Evolutionary conservation across 192 early-diverging fungal species (phyloP), one percentile per base, ranked within the genome.

Genomic region (Rhizoclosmatium sp.): DNA sequence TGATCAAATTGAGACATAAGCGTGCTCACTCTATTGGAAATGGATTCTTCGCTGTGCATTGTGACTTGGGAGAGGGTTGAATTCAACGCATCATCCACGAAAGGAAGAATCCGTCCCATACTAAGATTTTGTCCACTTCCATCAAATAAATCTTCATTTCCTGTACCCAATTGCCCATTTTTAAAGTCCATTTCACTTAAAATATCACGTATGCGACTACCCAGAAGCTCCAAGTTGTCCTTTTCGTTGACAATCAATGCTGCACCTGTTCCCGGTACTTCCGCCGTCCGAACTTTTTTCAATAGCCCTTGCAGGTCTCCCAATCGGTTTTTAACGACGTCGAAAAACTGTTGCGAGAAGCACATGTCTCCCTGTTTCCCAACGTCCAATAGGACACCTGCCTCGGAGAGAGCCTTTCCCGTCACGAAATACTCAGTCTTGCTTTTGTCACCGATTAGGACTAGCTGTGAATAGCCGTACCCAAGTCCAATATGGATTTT

Each of bases 401-500:
- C 39, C 5, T 69, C 40, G 21, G 7, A 14, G 4, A 80, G 19
- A n/a, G 72, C 73, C n/a, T 49, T 9, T 40, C 79, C 79, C 3
- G 79, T 49, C 9, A 80, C 42, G 31, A 80, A 80, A 48, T 75
- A 80, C 51, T 80, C 79, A 10, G 9, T 9, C 60, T 41, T 49
- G n/a, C n/a, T 51, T 39, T 60, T n/a, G 7, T 31, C 48, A 14
- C 79, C 79, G 42, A 80, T 64, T 54, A 59, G 69, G 21, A 80
- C 54, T 59, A 75, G 79, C n/a, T 47, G 39, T 40, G 59, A 5
- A 2, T 14, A 21, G 2, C 79, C 79, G 4, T 21, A 19, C 39
- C 65, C 79, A 1, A 80, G 40, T 10, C 79, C 79, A 69, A 80
- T 75, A 31, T 80, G 79, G 31, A 80, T 75, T 46, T 75, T 75